Evolutionary conservation across 2,329 filamentous ascomycete genomes (phyloP).

Genomic region (Amphichorda felina): DNA sequence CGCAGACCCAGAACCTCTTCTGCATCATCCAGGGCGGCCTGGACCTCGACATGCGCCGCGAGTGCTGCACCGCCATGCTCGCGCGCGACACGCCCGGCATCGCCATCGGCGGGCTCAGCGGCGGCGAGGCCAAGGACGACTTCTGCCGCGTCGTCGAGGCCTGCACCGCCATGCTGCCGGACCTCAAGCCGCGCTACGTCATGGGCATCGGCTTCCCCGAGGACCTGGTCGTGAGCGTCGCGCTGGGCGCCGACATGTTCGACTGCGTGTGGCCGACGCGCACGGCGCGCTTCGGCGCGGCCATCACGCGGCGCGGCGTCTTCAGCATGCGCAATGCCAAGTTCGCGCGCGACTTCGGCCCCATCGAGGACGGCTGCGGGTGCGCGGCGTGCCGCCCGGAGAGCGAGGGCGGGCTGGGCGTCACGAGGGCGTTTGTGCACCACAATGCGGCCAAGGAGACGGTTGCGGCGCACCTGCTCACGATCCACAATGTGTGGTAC

Average conservation of each 20-base stretch:
- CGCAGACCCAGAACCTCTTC: constrained; percentile 80
- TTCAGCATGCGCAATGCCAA: constrained; percentile 70
- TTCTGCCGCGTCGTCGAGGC: constrained; percentile 84
- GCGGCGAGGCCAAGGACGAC: constrained; percentile 86
- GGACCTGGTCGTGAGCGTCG: constrained; percentile 86
- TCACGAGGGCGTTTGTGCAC: constrained; percentile 82
- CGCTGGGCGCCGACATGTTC: constrained; percentile 96
- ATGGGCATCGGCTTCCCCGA: constrained; percentile 99
- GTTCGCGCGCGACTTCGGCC: constrained; percentile 69
- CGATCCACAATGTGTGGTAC: constrained; percentile 94
- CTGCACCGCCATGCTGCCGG: constrained; percentile 75
- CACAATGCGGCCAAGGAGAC: constrained; percentile 93
- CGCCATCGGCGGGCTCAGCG: constrained; percentile 88
- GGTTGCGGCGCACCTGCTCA: constrained; percentile 71
- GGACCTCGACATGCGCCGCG: constrained; percentile 70
- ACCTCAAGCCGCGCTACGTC: constrained; percentile 92
- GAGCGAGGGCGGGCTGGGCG: constrained; percentile 57
- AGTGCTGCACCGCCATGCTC: constrained; percentile 83
- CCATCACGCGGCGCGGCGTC: constrained; percentile 70
- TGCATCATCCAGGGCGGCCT: constrained; percentile 97
- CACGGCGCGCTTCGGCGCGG: constrained; percentile 92
- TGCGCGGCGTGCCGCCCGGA: constrained; percentile 64
- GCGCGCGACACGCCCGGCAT: constrained; percentile 87
- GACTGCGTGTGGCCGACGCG: constrained; percentile 98
- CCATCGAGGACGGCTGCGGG: constrained; percentile 71